These are phyloP conservation scores for Lycium ferocissimum DNA, from an alignment of 257 asterid species.

Conservation along the genomic window DNA sequence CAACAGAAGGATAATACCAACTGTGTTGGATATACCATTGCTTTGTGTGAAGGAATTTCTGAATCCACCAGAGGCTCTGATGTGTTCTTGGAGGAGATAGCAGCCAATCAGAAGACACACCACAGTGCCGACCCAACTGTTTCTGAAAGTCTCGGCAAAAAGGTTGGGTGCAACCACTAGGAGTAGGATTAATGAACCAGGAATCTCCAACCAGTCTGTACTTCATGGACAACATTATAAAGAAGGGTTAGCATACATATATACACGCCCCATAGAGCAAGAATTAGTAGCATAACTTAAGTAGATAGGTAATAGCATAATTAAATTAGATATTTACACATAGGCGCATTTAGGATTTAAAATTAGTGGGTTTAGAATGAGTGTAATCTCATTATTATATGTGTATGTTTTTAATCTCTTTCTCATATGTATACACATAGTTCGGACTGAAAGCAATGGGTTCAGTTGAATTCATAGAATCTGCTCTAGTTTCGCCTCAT, in stretches of 20 bases:
- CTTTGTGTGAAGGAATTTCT: conserved; percentile 81
- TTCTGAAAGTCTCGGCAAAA: conserved; percentile 63
- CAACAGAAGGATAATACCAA: conserved; percentile 77
- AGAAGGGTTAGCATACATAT: conserved; percentile 6
- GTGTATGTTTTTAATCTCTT: background rate
- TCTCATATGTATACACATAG: no score
- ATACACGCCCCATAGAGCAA: background rate
- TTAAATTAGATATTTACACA: background rate
- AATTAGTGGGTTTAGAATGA: background rate
- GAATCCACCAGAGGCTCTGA: conserved; percentile 90
- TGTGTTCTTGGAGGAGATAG: conserved; percentile 85
- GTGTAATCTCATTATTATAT: background rate
- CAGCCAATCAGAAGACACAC: conserved; percentile 77
- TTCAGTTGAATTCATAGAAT: background rate
- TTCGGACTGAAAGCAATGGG: background rate
- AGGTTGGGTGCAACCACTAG: conserved; percentile 84
- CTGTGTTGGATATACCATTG: conserved; percentile 86
- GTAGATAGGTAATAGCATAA: background rate
- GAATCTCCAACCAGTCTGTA: conserved; percentile 92
- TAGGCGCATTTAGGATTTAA: background rate
- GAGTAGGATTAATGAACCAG: conserved; percentile 84
- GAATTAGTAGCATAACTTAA: background rate
- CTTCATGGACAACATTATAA: background rate
- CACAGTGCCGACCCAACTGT: conserved; percentile 65
- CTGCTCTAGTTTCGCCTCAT: background rate